A percentile compares a stretch with the other conserved stretches of the same genome.
Conservation (phyloP, 768 basidiomycete species). For the Pulveroboletus sp. region DNA sequence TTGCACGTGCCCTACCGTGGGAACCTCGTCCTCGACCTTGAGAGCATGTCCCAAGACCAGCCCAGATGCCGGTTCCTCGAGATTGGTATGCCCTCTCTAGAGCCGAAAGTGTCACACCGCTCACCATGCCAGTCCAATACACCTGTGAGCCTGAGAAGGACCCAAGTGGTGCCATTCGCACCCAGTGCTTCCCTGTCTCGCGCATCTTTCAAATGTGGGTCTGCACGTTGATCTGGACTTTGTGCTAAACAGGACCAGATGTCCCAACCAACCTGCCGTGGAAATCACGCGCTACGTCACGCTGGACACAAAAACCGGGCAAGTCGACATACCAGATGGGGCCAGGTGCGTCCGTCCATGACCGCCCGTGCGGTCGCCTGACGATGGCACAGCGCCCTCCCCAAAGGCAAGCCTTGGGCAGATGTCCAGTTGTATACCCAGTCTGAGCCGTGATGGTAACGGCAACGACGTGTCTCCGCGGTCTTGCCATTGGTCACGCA, state of each 20-base stretch:
- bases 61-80: constrained; percentile 61
- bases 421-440: constrained; percentile 26
- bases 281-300: constrained; percentile 64
- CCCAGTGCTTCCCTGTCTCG: constrained; percentile 71
- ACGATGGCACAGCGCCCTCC: constrained; percentile 27
- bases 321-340: constrained; percentile 48
- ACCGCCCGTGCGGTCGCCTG: constrained; percentile 5
- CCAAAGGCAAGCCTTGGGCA: constrained; percentile 34
- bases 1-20: constrained; percentile 31
- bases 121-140: constrained; percentile 49
- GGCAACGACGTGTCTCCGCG: constrained; percentile 18
- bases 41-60: constrained; percentile 6
- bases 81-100: constrained; percentile 36
- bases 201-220: constrained; percentile 73
- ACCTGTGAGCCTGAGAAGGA: constrained; percentile 47
- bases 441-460: constrained; percentile 10
- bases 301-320: constrained; percentile 45
- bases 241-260: constrained; percentile 41
- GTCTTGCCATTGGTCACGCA: constrained; percentile 14
- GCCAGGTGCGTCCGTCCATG: constrained; percentile 36
- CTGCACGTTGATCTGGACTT: not conserved
- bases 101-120: constrained; percentile 2
- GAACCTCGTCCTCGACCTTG: constrained; percentile 17
- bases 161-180: constrained; percentile 21
- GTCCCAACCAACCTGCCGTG: constrained; percentile 59